These are phyloP conservation scores for Lodderomyces parapsilosis DNA, from an alignment of 1,139 yeast genomes.

Conservation along the genomic window DNA sequence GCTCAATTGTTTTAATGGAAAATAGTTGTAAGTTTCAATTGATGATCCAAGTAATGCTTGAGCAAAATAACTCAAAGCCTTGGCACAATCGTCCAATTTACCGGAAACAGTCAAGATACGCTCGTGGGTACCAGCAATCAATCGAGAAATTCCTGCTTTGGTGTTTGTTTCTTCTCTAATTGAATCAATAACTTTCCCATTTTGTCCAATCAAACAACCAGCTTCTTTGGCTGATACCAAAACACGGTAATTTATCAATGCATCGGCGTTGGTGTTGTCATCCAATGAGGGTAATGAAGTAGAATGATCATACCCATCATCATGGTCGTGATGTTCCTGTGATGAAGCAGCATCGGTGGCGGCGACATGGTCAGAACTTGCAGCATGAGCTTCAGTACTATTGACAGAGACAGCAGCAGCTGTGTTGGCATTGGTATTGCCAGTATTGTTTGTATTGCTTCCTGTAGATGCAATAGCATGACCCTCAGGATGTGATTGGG, in stretches of 20 bases:
- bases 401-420: constrained; percentile 4
- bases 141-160: constrained; percentile 86
- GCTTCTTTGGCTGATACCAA: constrained; percentile 86
- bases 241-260: constrained; percentile 60
- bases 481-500: background rate
- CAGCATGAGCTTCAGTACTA: background rate
- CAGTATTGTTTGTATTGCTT: constrained; percentile 3
- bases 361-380: background rate
- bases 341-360: background rate
- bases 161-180: constrained; percentile 77
- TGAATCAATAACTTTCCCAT: constrained; percentile 76
- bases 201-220: constrained; percentile 87
- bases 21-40: constrained; percentile 48
- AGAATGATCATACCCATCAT: constrained; percentile 12
- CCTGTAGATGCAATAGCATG: constrained; percentile 3
- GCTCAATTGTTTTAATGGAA: constrained; percentile 63
- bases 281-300: constrained; percentile 30
- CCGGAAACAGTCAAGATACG: constrained; percentile 84
- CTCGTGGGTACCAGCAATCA: constrained; percentile 79
- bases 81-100: constrained; percentile 68
- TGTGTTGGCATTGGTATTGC: constrained; percentile 1
- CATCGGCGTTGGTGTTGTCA: constrained; percentile 29
- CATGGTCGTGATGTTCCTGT: constrained; percentile 1
- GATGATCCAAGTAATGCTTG: constrained; percentile 52
- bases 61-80: constrained; percentile 72